Base-by-base conservation (phyloP, 2,329 filamentous ascomycete species). In the Verticillium dahliae region DNA sequence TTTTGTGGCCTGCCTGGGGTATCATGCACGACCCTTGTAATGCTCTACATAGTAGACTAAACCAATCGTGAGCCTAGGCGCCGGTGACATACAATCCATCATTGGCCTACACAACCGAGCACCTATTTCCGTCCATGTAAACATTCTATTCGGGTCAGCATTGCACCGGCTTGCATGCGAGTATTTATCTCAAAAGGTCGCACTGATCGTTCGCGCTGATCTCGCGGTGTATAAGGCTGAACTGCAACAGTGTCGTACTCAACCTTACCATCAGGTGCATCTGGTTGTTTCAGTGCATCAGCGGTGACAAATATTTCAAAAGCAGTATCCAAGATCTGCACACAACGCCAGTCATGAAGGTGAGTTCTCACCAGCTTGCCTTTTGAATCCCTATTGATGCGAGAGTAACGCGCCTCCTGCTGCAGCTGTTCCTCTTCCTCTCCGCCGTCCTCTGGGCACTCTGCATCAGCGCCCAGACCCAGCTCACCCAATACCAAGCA, bases 401-500 rank as follows among this genome's bases (percentile, higher is more conserved):
- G 27, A 31, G 27, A 5, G 27, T 31, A 31, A 31, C 27, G 27
- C 27, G 27, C 27, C 27, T 31, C 27, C 4, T 31, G 27, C 27
- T 45, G 6, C 7, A 45, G 35, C 14, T 7, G 6, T n/a, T 45
- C 39, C 1, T 45, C 4, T n/a, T 62, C 38, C 39, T 63, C 58
- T 22, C 52, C 45, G 56, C 60, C 14, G 7, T 63, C 39, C 34
- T 62, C 35, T 62, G 59, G 41, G 31, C 61, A 31, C 35, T 41
- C 18, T 50, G 57, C 54, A 58, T 54, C 60, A 58, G 22, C 31
- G 59, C 60, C 6, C 56, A 45, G 37, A 38, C 10, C 37, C 37
- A 38, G 62, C 61, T 67, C 52, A 57, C 63, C 35, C 67, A 69
- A 60, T 34, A 54, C 18, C 34, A 64, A 38, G 68, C 68, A 39